Evolutionary conservation across 2,329 filamentous ascomycete species (phyloP).

Genomic region (Parascedosporium putredinis): DNA sequence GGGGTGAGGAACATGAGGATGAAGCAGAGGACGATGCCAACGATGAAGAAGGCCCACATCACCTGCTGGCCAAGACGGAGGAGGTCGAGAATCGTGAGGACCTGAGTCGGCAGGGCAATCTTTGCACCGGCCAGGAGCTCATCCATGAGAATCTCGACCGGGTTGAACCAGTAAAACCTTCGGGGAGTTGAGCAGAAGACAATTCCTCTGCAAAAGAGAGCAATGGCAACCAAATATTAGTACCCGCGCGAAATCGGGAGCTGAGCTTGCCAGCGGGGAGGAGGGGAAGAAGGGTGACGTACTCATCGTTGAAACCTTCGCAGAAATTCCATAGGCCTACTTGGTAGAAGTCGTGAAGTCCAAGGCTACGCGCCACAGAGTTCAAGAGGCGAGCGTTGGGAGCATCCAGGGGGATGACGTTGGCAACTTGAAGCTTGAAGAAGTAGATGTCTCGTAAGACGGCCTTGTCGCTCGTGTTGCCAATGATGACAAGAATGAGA

Average conservation of each 20-base stretch:
- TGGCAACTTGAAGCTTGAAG: constrained; percentile 70
- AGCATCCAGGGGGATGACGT: constrained; percentile 66
- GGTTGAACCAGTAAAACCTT: constrained; percentile 82
- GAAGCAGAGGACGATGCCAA: constrained; percentile 58
- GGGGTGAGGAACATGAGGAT: constrained; percentile 58
- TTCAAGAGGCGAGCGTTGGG: constrained; percentile 71
- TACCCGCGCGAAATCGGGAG: constrained; percentile 18
- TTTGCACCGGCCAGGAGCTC: constrained; percentile 75
- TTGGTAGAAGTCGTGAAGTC: constrained; percentile 89
- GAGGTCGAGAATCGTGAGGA: constrained; percentile 63
- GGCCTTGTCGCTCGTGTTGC: constrained; percentile 53
- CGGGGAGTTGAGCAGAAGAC: constrained; percentile 63
- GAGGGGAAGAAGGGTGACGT: constrained; percentile 15
- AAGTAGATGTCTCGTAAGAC: constrained; percentile 68
- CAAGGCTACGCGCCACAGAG: constrained; percentile 74
- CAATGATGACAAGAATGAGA: constrained; percentile 68
- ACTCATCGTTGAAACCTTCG: constrained; percentile 66
- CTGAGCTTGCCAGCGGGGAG: neutral
- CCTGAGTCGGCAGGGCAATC: constrained; percentile 67
- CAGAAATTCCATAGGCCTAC: constrained; percentile 90
- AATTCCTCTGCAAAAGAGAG: constrained; percentile 42
- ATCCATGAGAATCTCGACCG: constrained; percentile 66
- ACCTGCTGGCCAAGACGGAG: constrained; percentile 65
- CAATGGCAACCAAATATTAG: neutral
- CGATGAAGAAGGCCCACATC: constrained; percentile 86